Evolutionary conservation across 2,329 filamentous ascomycete species (phyloP), one percentile per base, ranked within the genome.

Genomic region (Sclerotinia nivalis): DNA sequence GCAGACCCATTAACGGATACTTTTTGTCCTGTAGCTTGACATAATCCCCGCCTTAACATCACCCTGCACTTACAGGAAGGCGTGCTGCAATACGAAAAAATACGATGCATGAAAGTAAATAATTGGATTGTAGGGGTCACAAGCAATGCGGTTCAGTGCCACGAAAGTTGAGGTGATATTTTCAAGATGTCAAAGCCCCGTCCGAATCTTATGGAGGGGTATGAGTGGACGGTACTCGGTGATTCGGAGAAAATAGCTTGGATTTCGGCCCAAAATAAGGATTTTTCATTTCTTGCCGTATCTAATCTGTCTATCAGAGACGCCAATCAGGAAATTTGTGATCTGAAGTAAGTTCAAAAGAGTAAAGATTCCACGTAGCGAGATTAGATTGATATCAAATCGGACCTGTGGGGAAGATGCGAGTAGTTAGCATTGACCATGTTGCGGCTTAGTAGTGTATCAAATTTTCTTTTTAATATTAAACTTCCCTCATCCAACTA

Each of bases 11-110:
- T 43, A 20, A 69, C 58, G 47, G 66, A 69, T 55, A 69, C 58
- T 34, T 69, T 43, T 64, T 18, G 7, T 55, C 40, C 56, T 69
- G 66, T 45, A 62, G 34, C 45, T 69, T 69, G 47, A 55, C 49
- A 56, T 64, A 64, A 54, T 55, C 58, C 47, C 66, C 66, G 66
- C 58, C 49, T 60, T 52, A 12, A 40, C 47, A 62, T 37, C 55
- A 61, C 47, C 66, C 56, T 64, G 66, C 47, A 69, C 66, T 69
- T 37, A 64, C 66, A 69, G 58, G 66, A 69, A 69, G 47, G 66
- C 66, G 66, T 69, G 40, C 58, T 64, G 66, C 66, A 64, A 64
- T 45, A 69, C 58, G 58, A 69, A 54, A 69, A 43, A 69, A 52
- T 37, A 52, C 28, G 25, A 28, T 52, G 61, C 47, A 52, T 65